Base-by-base conservation (phyloP, 2,329 filamentous ascomycete genomes). In the Aureobasidium namibiae region DNA sequence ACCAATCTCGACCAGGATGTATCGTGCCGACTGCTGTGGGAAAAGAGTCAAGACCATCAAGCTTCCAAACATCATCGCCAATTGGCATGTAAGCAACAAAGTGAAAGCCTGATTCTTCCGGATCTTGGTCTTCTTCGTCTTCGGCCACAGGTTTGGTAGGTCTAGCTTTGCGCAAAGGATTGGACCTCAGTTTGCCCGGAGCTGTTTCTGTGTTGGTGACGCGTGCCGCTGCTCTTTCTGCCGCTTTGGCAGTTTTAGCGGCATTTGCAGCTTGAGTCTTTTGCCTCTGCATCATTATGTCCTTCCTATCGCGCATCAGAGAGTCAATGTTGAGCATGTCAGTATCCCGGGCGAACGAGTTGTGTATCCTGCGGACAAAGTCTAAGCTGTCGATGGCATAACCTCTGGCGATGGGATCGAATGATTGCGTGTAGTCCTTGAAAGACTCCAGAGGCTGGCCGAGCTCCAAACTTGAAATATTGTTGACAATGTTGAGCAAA, bases 401-500 rank as follows among this genome's bases (percentile, higher is more conserved):
- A 11, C 92, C 94, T 44, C 91, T 84, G 29, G 89, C 78, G 7
- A 87, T 80, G 1, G 92, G 87, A 16, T 82, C 81, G 62, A 96
- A 81, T 14, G 78, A 68, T 63, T 76, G 76, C 0, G 92, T 95
- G 38, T 84, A 83, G 0, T 84, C 75, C 66, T 89, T 92, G 75
- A 97, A 95, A 14, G 78, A 74, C 29, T 78, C 73, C 1, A 97
- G 79, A 61, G 86, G 78, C n/a, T 82, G 74, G 4, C 91, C 90
- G 6, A 96, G 79, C 11, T 84, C 74, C 3, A 90, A 73, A 0
- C 76, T 78, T 0, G 82, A 76, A 24, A 85, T 80, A 69, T 97
- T 97, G 82, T 96, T 95, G 68, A 96, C 77, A 61, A 96, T 95
- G 67, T 97, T 97, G 66, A 96, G 81, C 64, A 97, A 78, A 3